Percentiles rank a stretch among this genome's conserved stretches.
Evolutionary conservation across 495 filamentous ascomycete species (phyloP).

Genomic region (Hypoxylon fragiforme): DNA sequence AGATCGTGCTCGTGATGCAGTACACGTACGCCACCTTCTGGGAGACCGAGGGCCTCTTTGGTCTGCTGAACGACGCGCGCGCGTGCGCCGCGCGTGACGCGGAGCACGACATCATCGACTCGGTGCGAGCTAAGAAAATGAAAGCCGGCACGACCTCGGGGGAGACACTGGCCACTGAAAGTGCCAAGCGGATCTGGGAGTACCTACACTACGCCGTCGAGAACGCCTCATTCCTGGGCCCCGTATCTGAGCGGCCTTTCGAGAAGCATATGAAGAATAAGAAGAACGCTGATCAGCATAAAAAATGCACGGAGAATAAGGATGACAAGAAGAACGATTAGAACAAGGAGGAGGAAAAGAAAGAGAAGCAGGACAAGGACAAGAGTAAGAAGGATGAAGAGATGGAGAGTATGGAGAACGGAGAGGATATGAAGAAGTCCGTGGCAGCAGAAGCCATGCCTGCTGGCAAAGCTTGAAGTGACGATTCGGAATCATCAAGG

Average conservation of each 20-base stretch:
- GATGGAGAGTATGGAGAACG: too few species aligned
- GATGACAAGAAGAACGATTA: too few species aligned
- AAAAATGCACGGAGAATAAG: too few species aligned
- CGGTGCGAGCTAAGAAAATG: conserved; percentile 1
- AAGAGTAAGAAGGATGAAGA: too few species aligned
- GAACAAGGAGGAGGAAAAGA: too few species aligned
- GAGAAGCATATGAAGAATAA: conserved; percentile 9
- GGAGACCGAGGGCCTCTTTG: conserved; percentile 45
- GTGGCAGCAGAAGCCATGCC: neutral
- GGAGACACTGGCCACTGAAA: conserved; percentile 16
- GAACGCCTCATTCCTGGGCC: conserved; percentile 27
- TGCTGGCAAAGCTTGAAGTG: neutral
- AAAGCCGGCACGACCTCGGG: conserved; percentile 9
- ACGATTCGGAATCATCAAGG: conserved; percentile 1
- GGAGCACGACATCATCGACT: conserved; percentile 15
- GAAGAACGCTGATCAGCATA: too few species aligned
- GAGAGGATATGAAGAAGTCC: conserved; percentile 1
- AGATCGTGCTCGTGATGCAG: conserved; percentile 41
- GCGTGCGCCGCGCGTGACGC: conserved; percentile 21
- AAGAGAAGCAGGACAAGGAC: too few species aligned
- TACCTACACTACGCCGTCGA: conserved; percentile 26
- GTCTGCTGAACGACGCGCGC: conserved; percentile 33
- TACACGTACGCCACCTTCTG: conserved; percentile 44
- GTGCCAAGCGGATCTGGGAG: conserved; percentile 23
- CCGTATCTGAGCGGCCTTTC: conserved; percentile 27